phyloP scores from a whole-genome alignment of 495 filamentous ascomycete species.

The Xanthoparmelia taractica region DNA sequence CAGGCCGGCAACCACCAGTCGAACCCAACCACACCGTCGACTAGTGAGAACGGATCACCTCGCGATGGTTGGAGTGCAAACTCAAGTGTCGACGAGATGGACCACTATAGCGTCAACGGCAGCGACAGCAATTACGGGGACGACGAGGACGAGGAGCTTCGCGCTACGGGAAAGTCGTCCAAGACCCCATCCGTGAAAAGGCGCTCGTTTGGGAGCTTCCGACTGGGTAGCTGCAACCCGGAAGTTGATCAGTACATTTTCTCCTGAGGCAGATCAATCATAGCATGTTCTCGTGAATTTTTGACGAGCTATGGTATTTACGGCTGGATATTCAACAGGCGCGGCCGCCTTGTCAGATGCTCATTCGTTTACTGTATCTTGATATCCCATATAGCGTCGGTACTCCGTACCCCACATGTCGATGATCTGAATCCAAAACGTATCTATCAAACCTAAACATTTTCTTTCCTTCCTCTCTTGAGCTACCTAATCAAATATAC shows the following conservation, averaged over 20 bases:
- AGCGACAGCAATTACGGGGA: slow-evolving; percentile 22
- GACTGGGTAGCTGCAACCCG: slow-evolving; percentile 17
- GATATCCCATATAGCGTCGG: slow-evolving; percentile 1
- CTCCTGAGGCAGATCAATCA: slow-evolving; percentile 11
- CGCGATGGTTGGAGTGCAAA: slow-evolving; percentile 24
- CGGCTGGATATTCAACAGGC: not conserved
- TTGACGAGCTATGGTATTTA: not conserved
- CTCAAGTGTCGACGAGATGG: slow-evolving; percentile 27
- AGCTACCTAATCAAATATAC: too few relatives aligned
- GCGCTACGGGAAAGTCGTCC: slow-evolving; percentile 5
- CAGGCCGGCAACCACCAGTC: not conserved
- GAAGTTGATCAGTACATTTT: slow-evolving; percentile 29
- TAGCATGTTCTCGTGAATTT: not conserved
- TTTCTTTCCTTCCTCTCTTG: too few relatives aligned
- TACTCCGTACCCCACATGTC: too few relatives aligned
- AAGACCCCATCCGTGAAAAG: slow-evolving; percentile 2
- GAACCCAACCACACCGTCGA: slow-evolving; percentile 19
- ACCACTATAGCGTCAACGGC: slow-evolving; percentile 23
- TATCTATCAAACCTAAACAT: too few relatives aligned
- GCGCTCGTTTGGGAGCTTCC: slow-evolving; percentile 11
- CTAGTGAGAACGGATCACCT: slow-evolving; percentile 14
- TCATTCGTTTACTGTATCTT: not conserved
- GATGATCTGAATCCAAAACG: too few relatives aligned
- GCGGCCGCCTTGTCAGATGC: not conserved
- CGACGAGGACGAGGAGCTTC: slow-evolving; percentile 19